Base-by-base conservation (phyloP, 805 yeast genomes). In the Limtongozyma cylindracea region DNA sequence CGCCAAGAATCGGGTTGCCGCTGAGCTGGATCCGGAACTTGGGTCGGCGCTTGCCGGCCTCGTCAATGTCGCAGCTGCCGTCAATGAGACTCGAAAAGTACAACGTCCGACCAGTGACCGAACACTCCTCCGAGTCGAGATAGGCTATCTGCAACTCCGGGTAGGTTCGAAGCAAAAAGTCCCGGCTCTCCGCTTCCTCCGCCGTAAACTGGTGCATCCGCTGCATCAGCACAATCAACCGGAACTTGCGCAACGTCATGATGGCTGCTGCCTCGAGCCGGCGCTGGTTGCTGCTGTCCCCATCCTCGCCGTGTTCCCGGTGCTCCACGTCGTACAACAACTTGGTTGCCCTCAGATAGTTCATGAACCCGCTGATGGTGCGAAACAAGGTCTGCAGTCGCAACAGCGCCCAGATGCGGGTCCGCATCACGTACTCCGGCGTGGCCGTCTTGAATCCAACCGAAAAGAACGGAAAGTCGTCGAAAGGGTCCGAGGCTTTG, bases 1-100 rank as follows among this genome's bases (percentile, higher is more conserved):
- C 88, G 21, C 91, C 91, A 27, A 74, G 52, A 24, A 73, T 69
- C 21, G 91, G 91, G 38, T 72, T 63, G 10, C 91, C 91, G 9
- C 82, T 67, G 20, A 74, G 50, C 31, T 50, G 60, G 21, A 74
- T 56, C 31, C 66, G 50, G 33, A 65, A 66, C 31, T 64, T 62
- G 37, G 26, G 55, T 45, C 31, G 29, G 23, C 54, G 33, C 17
- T 40, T 40, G 8, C 78, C 77, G 31, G 56, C 50, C 21, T 56
- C 66, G 21, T 58, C 34, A 22, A 69, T 51, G 25, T 59, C 64
- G 36, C 78, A 68, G 26, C 56, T 54, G 18, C 76, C 74, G 47
- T 74, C 91, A 34, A 74, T 60, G 42, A 73, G 47, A 15, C 67
- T 56, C 5, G 84, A 68, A 34, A 57, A 67, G 25, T 53, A 72